Evolutionary conservation across 164 flowering plant species (phyloP).

Genomic region (Vitis vinifera): ASM3070453v1 NC_081822.1:7175501-7176000

Average conservation of each 20-base stretch:
- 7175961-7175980: too few species aligned
- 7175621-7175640: too few species aligned
- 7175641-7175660: neutral
- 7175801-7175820: neutral
- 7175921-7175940: too few species aligned
- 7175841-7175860: neutral
- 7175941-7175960: too few species aligned
- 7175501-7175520: constrained; percentile 15
- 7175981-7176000: too few species aligned
- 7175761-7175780: neutral
- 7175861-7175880: neutral
- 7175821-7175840: too few species aligned
- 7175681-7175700: too few species aligned
- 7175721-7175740: too few species aligned
- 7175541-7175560: neutral
- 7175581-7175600: too few species aligned
- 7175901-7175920: neutral
- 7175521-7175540: neutral
- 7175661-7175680: neutral
- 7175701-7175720: too few species aligned
- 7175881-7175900: neutral
- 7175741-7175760: neutral
- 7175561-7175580: too few species aligned
- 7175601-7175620: too few species aligned
- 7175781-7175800: neutral